Evolutionary conservation across 2,329 filamentous ascomycete genomes (phyloP).

Genomic region (Diaporthe batatas): DNA sequence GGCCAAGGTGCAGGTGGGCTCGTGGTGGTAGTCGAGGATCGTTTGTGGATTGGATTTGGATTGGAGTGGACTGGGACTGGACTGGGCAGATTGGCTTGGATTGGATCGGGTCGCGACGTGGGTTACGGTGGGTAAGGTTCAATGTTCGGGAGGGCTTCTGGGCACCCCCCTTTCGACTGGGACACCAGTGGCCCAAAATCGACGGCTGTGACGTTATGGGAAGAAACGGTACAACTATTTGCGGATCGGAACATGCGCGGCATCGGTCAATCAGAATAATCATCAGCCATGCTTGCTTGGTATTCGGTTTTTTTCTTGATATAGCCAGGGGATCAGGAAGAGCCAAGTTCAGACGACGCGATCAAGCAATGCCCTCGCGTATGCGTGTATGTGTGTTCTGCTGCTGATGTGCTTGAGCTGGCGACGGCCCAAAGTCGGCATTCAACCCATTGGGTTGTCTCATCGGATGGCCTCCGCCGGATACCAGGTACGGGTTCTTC

Average conservation of each 20-base stretch:
- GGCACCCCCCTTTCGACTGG: conserved; percentile 36
- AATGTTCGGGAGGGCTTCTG: conserved; percentile 31
- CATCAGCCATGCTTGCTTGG: conserved; percentile 32
- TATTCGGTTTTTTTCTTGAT: conserved; percentile 1
- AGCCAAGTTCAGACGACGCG: conserved; percentile 23
- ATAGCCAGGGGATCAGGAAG: conserved; percentile 9
- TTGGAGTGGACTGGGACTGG: conserved; percentile 21
- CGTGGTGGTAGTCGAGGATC: conserved; percentile 26
- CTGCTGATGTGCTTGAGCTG: not conserved
- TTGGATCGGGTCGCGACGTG: conserved; percentile 35
- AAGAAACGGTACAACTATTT: conserved; percentile 34
- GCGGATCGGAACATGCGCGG: conserved; percentile 37
- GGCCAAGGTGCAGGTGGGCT: conserved; percentile 30
- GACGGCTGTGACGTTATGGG: conserved; percentile 41
- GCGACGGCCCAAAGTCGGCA: not conserved
- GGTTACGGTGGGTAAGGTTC: conserved; percentile 32
- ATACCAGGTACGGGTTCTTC: not conserved
- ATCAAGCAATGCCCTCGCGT: conserved; percentile 19
- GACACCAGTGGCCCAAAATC: conserved; percentile 27
- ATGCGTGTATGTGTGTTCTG: not conserved
- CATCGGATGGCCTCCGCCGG: not conserved
- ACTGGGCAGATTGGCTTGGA: conserved; percentile 32
- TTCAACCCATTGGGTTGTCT: conserved; percentile 3
- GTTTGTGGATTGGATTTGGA: conserved; percentile 32
- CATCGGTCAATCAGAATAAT: conserved; percentile 33